Evolutionary conservation across 1,284 basidiomycete species (phyloP).

Genomic region (Somion occarium): DNA sequence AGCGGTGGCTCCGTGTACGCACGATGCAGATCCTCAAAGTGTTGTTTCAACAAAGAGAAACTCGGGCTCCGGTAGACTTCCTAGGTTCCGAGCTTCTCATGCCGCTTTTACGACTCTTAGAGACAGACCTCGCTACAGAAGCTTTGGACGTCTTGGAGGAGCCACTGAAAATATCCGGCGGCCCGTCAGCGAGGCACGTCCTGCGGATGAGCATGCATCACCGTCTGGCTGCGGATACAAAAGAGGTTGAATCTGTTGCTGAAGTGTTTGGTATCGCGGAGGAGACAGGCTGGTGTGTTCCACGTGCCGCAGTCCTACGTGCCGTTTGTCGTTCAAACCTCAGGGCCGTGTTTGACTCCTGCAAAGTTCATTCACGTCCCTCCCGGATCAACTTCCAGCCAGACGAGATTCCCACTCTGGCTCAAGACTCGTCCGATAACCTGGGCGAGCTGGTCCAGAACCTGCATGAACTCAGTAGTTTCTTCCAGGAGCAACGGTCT

Average conservation of each 20-base stretch:
- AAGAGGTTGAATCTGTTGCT: constrained; percentile 45
- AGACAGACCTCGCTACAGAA: constrained; percentile 79
- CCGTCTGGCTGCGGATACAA: constrained; percentile 36
- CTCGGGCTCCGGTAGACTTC: constrained; percentile 66
- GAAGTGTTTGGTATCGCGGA: constrained; percentile 80
- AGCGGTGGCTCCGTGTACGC: constrained; percentile 80
- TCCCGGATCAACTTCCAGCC: constrained; percentile 72
- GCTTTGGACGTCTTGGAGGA: constrained; percentile 92
- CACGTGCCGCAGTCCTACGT: constrained; percentile 58
- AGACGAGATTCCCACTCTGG: constrained; percentile 28
- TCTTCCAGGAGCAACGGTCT: constrained; percentile 64
- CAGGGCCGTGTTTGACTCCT: constrained; percentile 81
- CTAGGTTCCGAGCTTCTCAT: constrained; percentile 86
- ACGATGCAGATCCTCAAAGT: constrained; percentile 87
- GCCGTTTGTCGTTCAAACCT: constrained; percentile 72
- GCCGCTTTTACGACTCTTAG: constrained; percentile 83
- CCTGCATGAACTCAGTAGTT: constrained; percentile 81
- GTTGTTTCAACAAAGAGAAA: constrained; percentile 83
- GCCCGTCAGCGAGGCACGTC: constrained; percentile 79
- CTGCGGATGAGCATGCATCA: constrained; percentile 81
- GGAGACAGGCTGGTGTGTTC: constrained; percentile 83
- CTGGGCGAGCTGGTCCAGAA: constrained; percentile 85
- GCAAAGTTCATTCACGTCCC: constrained; percentile 66
- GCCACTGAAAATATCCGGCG: constrained; percentile 74
- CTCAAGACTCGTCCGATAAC: constrained; percentile 51